Percentiles rank a stretch among this genome's conserved stretches.
Evolutionary conservation across 1,139 yeast genomes (phyloP).

Genomic region (Kurtzmaniella quercitrusa): DNA sequence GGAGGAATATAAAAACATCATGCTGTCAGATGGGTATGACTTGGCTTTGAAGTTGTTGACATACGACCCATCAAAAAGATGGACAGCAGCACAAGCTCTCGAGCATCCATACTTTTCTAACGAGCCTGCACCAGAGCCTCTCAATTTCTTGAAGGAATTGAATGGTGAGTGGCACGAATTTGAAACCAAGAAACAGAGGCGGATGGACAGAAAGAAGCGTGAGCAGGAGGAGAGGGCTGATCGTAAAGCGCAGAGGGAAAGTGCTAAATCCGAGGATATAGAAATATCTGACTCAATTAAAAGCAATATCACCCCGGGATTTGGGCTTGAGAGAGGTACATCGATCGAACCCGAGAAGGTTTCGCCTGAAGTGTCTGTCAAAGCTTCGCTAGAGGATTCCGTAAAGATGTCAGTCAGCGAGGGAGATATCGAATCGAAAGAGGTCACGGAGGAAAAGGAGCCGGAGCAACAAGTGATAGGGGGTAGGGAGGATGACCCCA

Average conservation of each 20-base stretch:
- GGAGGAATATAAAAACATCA: constrained; percentile 40
- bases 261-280: background rate
- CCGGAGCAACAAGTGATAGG: no score
- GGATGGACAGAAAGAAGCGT: constrained; percentile 50
- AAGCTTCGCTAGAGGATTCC: background rate
- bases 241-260: constrained; percentile 3
- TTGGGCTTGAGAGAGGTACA: background rate
- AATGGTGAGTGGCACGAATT: constrained; percentile 95
- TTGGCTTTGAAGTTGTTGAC: constrained; percentile 60
- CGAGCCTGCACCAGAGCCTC: constrained; percentile 60
- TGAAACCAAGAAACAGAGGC: constrained; percentile 82
- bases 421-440: background rate
- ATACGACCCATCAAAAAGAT: constrained; percentile 65
- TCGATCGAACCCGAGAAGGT: background rate
- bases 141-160: constrained; percentile 50
- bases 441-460: no score
- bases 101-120: constrained; percentile 66
- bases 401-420: no score
- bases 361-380: background rate
- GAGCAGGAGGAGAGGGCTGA: constrained; percentile 23
- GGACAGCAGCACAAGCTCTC: constrained; percentile 60
- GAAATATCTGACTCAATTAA: background rate
- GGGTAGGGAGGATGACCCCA: no score
- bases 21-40: constrained; percentile 56
- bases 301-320: background rate